These are phyloP conservation scores for Monosporascus sp. DNA, from an alignment of 2,329 filamentous ascomycete species.

Conservation along the genomic window DNA sequence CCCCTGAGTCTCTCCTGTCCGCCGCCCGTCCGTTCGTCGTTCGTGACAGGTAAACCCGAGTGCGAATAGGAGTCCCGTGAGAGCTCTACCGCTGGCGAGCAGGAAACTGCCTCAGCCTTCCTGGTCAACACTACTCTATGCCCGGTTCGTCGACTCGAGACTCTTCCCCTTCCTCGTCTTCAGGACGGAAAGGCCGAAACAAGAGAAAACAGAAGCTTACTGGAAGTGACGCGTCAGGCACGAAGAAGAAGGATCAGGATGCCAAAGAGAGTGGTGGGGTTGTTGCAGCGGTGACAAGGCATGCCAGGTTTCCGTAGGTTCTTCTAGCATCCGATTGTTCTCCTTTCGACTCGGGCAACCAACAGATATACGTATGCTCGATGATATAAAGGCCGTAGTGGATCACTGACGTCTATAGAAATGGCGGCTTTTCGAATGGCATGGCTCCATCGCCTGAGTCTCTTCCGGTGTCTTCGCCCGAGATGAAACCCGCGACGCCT, in stretches of 20 bases:
- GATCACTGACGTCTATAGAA: conserved; percentile 11
- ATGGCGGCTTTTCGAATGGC: conserved; percentile 17
- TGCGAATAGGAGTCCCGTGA: conserved; percentile 1
- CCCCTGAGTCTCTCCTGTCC: neutral
- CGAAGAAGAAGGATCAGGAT: conserved; percentile 31
- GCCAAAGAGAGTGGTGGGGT: conserved; percentile 29
- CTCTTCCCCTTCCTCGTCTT: conserved; percentile 23
- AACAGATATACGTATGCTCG: neutral
- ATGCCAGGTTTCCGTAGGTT: conserved; percentile 28
- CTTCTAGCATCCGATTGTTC: neutral
- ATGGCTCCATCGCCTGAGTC: conserved; percentile 18
- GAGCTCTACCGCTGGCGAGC: conserved; percentile 29
- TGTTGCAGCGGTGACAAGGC: conserved; percentile 30
- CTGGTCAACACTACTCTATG: conserved; percentile 26
- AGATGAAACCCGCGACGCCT: conserved; percentile 23
- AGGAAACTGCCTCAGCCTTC: conserved; percentile 27
- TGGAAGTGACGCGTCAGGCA: conserved; percentile 22
- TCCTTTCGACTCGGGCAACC: too few relatives aligned
- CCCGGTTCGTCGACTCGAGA: conserved; percentile 30
- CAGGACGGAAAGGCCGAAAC: conserved; percentile 19
- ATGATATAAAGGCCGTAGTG: neutral
- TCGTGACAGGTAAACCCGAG: neutral
- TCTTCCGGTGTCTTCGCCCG: conserved; percentile 21
- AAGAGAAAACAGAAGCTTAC: conserved; percentile 27
- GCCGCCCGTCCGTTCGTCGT: neutral